These are phyloP conservation scores for Cotoneaster glaucophyllus DNA, from an alignment of 306 rosid genomes.

Conservation along the genomic window DNA sequence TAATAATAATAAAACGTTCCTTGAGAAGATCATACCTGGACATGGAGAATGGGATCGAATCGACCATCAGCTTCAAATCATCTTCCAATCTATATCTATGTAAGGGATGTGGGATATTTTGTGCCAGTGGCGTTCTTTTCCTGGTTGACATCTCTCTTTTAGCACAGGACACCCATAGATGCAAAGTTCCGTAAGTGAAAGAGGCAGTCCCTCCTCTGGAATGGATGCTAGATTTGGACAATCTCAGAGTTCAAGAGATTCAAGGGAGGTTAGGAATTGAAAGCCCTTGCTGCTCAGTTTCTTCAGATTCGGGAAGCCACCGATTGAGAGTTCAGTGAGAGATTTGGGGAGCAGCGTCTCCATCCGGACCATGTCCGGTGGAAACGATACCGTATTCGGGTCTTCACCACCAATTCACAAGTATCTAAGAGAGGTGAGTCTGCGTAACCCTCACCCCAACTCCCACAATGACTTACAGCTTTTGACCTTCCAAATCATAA, in stretches of 20 bases:
- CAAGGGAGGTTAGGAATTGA: constrained; percentile 18
- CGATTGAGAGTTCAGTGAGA: background rate
- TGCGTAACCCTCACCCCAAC: background rate
- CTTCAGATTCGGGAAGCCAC: constrained; percentile 4
- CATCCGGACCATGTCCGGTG: background rate
- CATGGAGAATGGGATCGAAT: too few relatives aligned
- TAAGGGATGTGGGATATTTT: background rate
- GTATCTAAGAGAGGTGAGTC: constrained; percentile 6
- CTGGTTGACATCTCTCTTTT: background rate
- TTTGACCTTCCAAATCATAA: background rate
- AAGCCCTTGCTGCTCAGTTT: constrained; percentile 5
- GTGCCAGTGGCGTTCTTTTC: background rate
- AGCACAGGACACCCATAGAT: background rate
- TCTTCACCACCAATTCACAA: background rate
- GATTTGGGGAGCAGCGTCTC: constrained; percentile 10
- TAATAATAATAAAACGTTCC: too few relatives aligned
- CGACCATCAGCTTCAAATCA: too few relatives aligned
- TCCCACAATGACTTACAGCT: background rate
- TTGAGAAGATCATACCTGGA: too few relatives aligned
- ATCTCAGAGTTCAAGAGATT: rapidly evolving
- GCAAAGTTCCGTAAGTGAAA: background rate
- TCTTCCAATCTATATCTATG: background rate
- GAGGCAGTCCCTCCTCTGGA: background rate
- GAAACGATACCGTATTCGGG: background rate
- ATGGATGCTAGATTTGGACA: constrained; percentile 15